A percentile compares a stretch with the other conserved stretches of the same genome.
Conservation (phyloP, 164 flowering plant genomes). For the Akebia trifoliata region DNA sequence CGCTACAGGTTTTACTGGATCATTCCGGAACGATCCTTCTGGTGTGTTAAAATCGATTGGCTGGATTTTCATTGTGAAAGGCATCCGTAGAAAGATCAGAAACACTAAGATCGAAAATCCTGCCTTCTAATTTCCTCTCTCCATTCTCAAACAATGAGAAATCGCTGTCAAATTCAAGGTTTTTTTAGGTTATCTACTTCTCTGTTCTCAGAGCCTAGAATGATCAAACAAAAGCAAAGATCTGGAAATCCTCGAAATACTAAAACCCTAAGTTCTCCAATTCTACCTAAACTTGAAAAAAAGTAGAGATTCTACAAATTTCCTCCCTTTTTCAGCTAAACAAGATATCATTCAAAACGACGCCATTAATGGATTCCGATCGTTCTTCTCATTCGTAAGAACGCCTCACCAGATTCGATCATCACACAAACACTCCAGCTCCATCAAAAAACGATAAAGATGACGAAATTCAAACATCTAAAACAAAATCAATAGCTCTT, state of each 20-base stretch:
- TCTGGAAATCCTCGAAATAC: background rate
- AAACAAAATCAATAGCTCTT: no score
- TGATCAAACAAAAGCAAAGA: background rate
- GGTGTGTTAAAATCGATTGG: slow-evolving; percentile 45
- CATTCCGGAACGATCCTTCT: slow-evolving; percentile 25
- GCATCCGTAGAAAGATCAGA: slow-evolving; percentile 21
- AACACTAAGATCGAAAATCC: background rate
- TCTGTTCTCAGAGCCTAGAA: background rate
- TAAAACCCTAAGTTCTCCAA: background rate
- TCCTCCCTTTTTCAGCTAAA: slow-evolving; percentile 5
- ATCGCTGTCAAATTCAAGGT: background rate
- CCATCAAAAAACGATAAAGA: background rate
- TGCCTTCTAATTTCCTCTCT: background rate
- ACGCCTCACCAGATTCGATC: slow-evolving; percentile 1
- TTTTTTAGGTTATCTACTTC: no score
- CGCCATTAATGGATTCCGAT: slow-evolving; percentile 1
- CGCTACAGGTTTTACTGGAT: slow-evolving; percentile 47
- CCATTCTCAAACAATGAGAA: background rate
- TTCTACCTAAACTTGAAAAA: slow-evolving; percentile 5
- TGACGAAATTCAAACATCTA: background rate
- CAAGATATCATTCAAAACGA: background rate
- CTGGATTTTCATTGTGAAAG: slow-evolving; percentile 82
- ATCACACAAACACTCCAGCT: background rate
- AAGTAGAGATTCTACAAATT: background rate
- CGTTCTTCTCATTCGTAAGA: slow-evolving; percentile 17